Evolutionary conservation across 805 yeast genomes (phyloP), one percentile per base, ranked within the genome.

Genomic region (Suhomyces tanzawaensis): DNA sequence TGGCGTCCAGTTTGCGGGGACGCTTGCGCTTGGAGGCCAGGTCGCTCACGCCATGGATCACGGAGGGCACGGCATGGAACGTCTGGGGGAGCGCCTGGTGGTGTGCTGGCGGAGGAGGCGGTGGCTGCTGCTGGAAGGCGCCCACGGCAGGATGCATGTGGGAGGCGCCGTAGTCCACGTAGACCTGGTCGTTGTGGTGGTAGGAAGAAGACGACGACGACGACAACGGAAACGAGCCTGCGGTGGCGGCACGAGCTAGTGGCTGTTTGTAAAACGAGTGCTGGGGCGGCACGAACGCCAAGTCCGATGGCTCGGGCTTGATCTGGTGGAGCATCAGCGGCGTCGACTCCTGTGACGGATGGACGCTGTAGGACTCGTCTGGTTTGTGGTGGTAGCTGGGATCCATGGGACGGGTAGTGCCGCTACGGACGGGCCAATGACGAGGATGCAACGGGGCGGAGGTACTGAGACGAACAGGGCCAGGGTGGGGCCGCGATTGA

Each of bases 1-100:
- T 55, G 40, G 54, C 59, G 44, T 62, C 66, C 0, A 63, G 47
- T 30, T 54, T 54, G 40, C 66, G 51, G 3, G 52, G 41, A 33
- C 62, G 49, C 40, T 59, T 60, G n/a, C 57, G 32, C 23, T 16
- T 27, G 30, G 30, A 25, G 15, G 28, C 14, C 14, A 14, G n/a
- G n/a, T 25, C n/a, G n/a, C n/a, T 14, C 15, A 25, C 28, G n/a
- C n/a, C n/a, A n/a, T n/a, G n/a, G n/a, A n/a, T n/a, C n/a, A n/a
- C n/a, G n/a, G n/a, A n/a, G n/a, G n/a, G n/a, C n/a, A n/a, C n/a
- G n/a, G n/a, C n/a, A n/a, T n/a, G n/a, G n/a, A n/a, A n/a, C n/a
- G n/a, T n/a, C n/a, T n/a, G n/a, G n/a, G n/a, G n/a, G n/a, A n/a
- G n/a, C n/a, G n/a, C n/a, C n/a, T n/a, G n/a, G n/a, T n/a, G n/a